Percentiles rank a stretch among this genome's conserved stretches.
These are phyloP conservation scores for Xylariaceae sp. DNA, from an alignment of 2,329 filamentous ascomycete species.

Conservation along the genomic window DNA sequence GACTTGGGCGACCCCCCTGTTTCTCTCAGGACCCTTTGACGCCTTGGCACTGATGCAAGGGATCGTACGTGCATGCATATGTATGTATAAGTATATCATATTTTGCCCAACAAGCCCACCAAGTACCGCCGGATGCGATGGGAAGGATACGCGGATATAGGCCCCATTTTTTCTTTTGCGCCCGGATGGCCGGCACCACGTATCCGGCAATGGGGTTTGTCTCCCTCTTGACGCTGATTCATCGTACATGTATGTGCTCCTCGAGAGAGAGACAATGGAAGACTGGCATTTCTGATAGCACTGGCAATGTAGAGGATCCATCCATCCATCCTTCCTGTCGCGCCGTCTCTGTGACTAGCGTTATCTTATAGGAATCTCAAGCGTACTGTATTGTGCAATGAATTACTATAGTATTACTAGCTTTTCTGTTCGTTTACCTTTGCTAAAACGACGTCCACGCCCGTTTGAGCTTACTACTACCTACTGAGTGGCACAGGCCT, in stretches of 20 bases:
- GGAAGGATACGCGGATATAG: constrained; percentile 18
- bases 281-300: too few relatives aligned
- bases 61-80: constrained; percentile 22
- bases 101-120: constrained; percentile 1
- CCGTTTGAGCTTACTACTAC: too few relatives aligned
- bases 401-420: too few relatives aligned
- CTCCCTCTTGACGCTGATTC: too few relatives aligned
- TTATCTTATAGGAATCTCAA: constrained; percentile 10
- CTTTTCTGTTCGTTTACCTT: too few relatives aligned
- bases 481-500: too few relatives aligned
- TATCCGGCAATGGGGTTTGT: constrained; percentile 23
- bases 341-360: constrained; percentile 2
- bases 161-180: constrained; percentile 12
- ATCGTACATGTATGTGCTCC: too few relatives aligned
- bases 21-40: not conserved
- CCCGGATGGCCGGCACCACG: constrained; percentile 21
- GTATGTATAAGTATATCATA: constrained; percentile 11
- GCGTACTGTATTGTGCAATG: constrained; percentile 14
- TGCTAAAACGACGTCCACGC: too few relatives aligned
- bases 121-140: constrained; percentile 23
- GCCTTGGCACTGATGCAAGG: constrained; percentile 24
- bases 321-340: not conserved
- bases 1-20: not conserved
- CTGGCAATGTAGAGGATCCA: too few relatives aligned
- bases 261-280: too few relatives aligned